Evolutionary conservation across 148 eudicot genomes (phyloP).

Genomic region (Cornus kousa): DNA sequence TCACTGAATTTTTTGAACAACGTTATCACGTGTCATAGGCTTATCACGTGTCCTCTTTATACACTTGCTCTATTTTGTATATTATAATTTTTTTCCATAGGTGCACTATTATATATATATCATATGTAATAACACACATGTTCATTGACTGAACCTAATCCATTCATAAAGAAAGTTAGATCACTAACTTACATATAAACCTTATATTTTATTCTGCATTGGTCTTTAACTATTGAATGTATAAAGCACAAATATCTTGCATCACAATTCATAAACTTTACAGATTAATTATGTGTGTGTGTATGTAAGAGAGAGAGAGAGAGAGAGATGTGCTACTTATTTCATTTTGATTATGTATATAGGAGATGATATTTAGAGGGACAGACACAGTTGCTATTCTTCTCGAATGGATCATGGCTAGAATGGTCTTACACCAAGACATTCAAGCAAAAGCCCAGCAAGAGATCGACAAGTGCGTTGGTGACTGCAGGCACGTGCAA

Average conservation of each 20-base stretch:
- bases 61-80: too few species aligned
- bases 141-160: background rate
- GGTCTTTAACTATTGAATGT: background rate
- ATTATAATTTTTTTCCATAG: too few species aligned
- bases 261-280: too few species aligned
- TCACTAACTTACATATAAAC: too few species aligned
- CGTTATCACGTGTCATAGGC: too few species aligned
- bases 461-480: slow-evolving; percentile 46
- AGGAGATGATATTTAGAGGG: slow-evolving; percentile 89
- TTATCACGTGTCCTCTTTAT: too few species aligned
- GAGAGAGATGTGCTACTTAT: background rate
- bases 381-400: slow-evolving; percentile 75
- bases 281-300: too few species aligned
- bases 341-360: background rate
- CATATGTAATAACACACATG: background rate
- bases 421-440: slow-evolving; percentile 67
- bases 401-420: slow-evolving; percentile 75
- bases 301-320: too few species aligned
- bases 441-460: slow-evolving; percentile 64
- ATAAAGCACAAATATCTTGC: background rate
- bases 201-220: background rate
- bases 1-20: too few species aligned
- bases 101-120: too few species aligned
- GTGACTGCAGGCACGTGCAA: slow-evolving; percentile 36
- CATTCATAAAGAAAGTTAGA: background rate